Conservation (phyloP, 2,329 filamentous ascomycete species). For the Pyrenophora seminiperda region DNA sequence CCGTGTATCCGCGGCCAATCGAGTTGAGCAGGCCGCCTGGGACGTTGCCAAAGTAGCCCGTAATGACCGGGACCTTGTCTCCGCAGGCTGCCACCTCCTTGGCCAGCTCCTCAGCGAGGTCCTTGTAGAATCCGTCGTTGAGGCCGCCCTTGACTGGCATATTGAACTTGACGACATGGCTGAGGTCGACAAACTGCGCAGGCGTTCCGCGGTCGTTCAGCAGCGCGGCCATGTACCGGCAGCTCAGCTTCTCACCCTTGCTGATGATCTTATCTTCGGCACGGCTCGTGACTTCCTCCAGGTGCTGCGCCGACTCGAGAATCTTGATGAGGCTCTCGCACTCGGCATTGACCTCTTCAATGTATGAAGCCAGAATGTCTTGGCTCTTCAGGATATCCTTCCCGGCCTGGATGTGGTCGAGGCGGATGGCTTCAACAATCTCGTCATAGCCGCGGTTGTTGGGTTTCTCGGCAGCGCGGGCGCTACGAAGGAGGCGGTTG, state of each 20-base stretch:
- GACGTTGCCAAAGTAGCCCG: conserved; percentile 93
- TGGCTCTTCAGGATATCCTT: conserved; percentile 53
- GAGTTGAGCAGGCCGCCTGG: conserved; percentile 89
- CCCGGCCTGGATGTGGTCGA: conserved; percentile 79
- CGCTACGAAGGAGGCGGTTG: conserved; percentile 64
- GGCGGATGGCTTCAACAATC: conserved; percentile 79
- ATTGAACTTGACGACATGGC: conserved; percentile 75
- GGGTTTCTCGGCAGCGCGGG: conserved; percentile 53
- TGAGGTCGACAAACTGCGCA: conserved; percentile 87
- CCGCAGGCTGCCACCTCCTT: conserved; percentile 51
- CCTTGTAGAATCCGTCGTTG: conserved; percentile 55
- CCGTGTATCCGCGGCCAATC: conserved; percentile 94
- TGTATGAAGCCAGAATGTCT: conserved; percentile 60
- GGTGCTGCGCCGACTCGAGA: conserved; percentile 64
- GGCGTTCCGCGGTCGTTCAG: conserved; percentile 80
- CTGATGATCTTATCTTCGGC: conserved; percentile 78
- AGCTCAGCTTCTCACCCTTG: conserved; percentile 95
- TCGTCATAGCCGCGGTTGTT: conserved; percentile 64
- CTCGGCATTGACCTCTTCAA: conserved; percentile 72
- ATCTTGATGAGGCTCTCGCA: conserved; percentile 82
- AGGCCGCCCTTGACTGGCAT: conserved; percentile 44
- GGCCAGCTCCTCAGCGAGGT: conserved; percentile 50
- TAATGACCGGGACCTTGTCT: conserved; percentile 59
- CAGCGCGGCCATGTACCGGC: conserved; percentile 84
- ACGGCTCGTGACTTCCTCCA: conserved; percentile 58